Evolutionary conservation across 805 yeast species (phyloP).

Genomic region (Yarrowia alimentaria): DNA sequence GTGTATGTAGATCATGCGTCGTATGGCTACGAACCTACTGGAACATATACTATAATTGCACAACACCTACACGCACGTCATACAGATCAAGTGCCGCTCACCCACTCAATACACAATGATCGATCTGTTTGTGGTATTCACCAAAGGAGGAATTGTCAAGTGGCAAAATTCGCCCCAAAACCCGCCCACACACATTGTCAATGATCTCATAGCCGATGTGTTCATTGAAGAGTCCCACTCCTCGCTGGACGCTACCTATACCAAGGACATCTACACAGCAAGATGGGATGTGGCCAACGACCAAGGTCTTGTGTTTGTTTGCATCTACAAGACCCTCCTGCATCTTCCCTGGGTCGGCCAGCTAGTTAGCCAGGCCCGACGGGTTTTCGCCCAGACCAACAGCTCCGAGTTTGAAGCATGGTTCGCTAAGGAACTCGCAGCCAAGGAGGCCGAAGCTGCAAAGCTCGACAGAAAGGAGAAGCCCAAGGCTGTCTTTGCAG

Average conservation of each 20-base stretch:
- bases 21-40: too few species aligned
- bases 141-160: constrained; percentile 53
- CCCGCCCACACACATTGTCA: constrained; percentile 40
- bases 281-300: constrained; percentile 47
- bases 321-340: constrained; percentile 41
- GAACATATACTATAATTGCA: too few species aligned
- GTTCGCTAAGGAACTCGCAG: constrained; percentile 37
- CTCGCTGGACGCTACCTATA: constrained; percentile 37
- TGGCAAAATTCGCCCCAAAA: constrained; percentile 40
- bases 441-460: constrained; percentile 31
- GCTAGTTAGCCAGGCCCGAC: constrained; percentile 38
- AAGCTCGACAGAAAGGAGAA: too few species aligned
- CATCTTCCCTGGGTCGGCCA: constrained; percentile 40
- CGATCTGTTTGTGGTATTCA: constrained; percentile 51
- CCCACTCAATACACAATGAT: constrained; percentile 39
- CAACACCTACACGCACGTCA: too few species aligned
- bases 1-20: too few species aligned
- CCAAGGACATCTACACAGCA: constrained; percentile 46
- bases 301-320: constrained; percentile 45
- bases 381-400: constrained; percentile 35
- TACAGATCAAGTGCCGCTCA: background rate
- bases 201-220: constrained; percentile 50
- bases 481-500: constrained; percentile 10
- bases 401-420: constrained; percentile 36
- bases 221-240: constrained; percentile 43